Conservation (phyloP, 228 moss, liverwort and hornwort species). For the Sphagnum magellanicum region DNA sequence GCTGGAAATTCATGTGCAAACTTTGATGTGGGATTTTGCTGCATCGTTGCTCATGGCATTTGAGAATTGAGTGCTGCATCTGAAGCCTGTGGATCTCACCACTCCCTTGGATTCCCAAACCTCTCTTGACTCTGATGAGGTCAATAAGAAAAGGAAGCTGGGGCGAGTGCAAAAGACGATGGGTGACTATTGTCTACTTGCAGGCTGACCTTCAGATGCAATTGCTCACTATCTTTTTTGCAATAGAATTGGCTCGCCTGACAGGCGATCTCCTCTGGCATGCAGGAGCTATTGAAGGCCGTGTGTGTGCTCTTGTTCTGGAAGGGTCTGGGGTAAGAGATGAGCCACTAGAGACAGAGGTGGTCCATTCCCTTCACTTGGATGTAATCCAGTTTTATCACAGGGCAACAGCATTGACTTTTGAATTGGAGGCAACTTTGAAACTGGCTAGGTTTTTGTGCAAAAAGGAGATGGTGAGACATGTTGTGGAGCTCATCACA, state of each 20-base stretch:
- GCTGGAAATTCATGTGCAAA: conserved; percentile 85
- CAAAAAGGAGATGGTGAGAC: conserved; percentile 78
- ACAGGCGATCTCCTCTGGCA: conserved; percentile 93
- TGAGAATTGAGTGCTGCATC: conserved; percentile 87
- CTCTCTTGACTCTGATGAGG: conserved; percentile 85
- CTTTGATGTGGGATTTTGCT: conserved; percentile 89
- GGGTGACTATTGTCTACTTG: conserved; percentile 95
- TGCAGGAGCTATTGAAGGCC: conserved; percentile 96
- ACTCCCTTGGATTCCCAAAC: conserved; percentile 97
- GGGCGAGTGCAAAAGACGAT: conserved; percentile 97
- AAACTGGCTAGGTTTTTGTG: conserved; percentile 96
- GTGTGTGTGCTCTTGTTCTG: conserved; percentile 73
- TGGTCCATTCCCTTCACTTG: conserved; percentile 58
- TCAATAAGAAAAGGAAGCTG: conserved; percentile 76
- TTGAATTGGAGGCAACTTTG: conserved; percentile 92
- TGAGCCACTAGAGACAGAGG: conserved; percentile 75
- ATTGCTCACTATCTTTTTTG: conserved; percentile 75
- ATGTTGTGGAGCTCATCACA: conserved; percentile 79
- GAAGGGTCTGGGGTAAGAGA: conserved; percentile 65
- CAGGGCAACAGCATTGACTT: conserved; percentile 84
- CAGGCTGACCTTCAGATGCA: conserved; percentile 88
- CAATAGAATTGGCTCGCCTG: conserved; percentile 79
- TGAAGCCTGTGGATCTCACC: conserved; percentile 78
- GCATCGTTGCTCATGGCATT: conserved; percentile 99
- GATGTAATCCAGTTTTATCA: conserved; percentile 88